These are phyloP conservation scores for apple (Malus domestica) DNA, from an alignment of 306 rosid species.

Conservation along the genomic window DNA sequence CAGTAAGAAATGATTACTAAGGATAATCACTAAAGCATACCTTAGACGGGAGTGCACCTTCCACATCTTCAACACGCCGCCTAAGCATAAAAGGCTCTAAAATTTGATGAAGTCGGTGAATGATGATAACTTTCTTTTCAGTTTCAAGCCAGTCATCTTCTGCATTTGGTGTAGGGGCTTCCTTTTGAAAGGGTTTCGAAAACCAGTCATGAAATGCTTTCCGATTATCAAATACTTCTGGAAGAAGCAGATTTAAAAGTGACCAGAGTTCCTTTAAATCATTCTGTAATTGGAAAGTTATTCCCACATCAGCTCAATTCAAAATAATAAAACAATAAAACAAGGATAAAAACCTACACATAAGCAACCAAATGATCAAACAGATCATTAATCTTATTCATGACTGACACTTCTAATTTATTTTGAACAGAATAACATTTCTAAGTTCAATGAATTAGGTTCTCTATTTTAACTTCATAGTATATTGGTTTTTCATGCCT, in stretches of 20 bases:
- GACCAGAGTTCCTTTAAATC: conserved; percentile 99
- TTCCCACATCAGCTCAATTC: conserved; percentile 11
- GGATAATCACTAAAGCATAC: conserved; percentile 35
- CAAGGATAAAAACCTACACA: not conserved
- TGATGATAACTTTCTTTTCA: conserved; percentile 87
- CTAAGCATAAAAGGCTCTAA: conserved; percentile 99
- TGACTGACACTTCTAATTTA: not conserved
- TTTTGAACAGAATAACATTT: not conserved
- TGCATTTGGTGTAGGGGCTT: conserved; percentile 60
- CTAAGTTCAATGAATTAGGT: not conserved
- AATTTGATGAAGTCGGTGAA: conserved; percentile 98
- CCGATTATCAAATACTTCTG: conserved; percentile 93
- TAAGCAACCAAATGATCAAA: not conserved
- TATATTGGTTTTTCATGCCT: not conserved
- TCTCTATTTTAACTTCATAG: not conserved
- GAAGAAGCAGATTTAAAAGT: conserved; percentile 92
- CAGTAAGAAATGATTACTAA: conserved; percentile 5
- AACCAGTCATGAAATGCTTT: conserved; percentile 99
- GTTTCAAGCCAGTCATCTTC: conserved; percentile 99
- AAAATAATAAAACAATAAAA: not conserved
- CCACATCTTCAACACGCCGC: conserved; percentile 98
- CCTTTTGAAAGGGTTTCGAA: conserved; percentile 95
- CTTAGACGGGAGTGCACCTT: conserved; percentile 96
- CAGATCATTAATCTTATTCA: not conserved
- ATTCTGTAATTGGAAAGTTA: conserved; percentile 57